Base-by-base conservation (phyloP, 2,329 filamentous ascomycete species). In the Aspergillus fischeri region DNA sequence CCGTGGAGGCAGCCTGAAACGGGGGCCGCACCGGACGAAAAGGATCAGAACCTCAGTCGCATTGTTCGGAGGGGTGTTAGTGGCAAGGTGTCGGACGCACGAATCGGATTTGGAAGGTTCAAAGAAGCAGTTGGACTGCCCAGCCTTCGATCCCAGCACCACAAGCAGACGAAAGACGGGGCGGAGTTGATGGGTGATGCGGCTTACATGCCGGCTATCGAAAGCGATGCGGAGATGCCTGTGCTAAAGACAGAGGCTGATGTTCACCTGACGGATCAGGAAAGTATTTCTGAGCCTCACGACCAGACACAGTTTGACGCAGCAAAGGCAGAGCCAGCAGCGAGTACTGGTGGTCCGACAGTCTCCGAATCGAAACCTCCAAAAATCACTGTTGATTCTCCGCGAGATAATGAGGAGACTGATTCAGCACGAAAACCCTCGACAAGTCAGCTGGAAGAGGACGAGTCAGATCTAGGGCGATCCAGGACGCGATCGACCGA, bases 101-200 rank as follows among this genome's bases (percentile, higher is more conserved):
- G 89, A 49, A 91, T 88, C 55, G 91, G 92, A 0, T 82, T 96
- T 55, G 90, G 89, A 1, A 86, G 90, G 38, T 92, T 97, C 71
- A 92, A 92, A 68, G 91, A 93, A 69, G 91, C 87, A 2, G 89
- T 96, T 38, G 90, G 90, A 1, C 52, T 74, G 4, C 70, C 70
- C 14, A 65, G 70, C 27, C 67, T 73, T 45, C 75, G 76, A 24
- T 75, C 73, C 24, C 74, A 78, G 63, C 69, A 75, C 45, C 70
- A 73, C 48, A 75, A 72, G 52, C 64, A 67, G 49, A 65, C 70
- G 10, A 74, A 72, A 60, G 75, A 78, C 6, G 67, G 64, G 7
- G 41, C 61, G 2, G 72, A 73, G 27, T 44, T 73, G 25, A 65
- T 67, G 29, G 60, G 62, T 49, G 70, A 74, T 52, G 54, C 64